Conservation (phyloP, 148 eudicot species). For the Limonium bicolor region DNA sequence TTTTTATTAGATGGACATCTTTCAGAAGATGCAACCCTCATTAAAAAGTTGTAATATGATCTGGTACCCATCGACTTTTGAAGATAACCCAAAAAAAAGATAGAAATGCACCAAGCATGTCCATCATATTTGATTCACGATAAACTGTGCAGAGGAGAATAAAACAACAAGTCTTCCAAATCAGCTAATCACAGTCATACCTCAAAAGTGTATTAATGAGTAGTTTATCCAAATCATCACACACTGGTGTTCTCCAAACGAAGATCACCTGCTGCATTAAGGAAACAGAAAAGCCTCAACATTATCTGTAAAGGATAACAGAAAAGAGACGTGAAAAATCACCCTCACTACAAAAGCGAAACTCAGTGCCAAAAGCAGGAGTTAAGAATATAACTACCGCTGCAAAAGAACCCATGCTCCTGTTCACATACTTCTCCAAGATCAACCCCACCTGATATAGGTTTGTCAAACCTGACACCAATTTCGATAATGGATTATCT, state of each 20-base stretch:
- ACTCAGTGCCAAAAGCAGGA: conserved; percentile 1
- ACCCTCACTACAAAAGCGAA: conserved; percentile 4
- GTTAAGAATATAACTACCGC: conserved; percentile 27
- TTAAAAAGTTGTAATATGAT: no score
- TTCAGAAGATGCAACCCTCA: no score
- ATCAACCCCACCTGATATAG: conserved; percentile 69
- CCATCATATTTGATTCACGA: no score
- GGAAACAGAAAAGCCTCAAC: conserved; percentile 7
- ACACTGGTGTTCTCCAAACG: conserved; percentile 55
- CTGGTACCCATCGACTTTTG: no score
- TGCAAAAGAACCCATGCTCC: conserved; percentile 87
- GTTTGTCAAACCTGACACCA: conserved; percentile 86
- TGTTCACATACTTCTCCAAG: conserved; percentile 64
- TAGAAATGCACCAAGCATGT: no score
- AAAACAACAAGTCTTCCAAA: no score
- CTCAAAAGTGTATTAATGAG: conserved; percentile 73
- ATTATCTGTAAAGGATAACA: no score
- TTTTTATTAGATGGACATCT: no score
- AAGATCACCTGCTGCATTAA: conserved; percentile 47
- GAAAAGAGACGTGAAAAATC: no score
- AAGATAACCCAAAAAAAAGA: no score
- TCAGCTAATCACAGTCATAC: conserved; percentile 18
- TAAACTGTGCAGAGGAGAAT: no score
- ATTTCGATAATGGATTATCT: conserved; percentile 65
- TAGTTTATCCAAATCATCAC: conserved; percentile 68